Percentiles rank a stretch among this genome's conserved stretches.
Evolutionary conservation across 2,329 filamentous ascomycete genomes (phyloP).

Genomic region (Alternaria hordeiaustralica): DNA sequence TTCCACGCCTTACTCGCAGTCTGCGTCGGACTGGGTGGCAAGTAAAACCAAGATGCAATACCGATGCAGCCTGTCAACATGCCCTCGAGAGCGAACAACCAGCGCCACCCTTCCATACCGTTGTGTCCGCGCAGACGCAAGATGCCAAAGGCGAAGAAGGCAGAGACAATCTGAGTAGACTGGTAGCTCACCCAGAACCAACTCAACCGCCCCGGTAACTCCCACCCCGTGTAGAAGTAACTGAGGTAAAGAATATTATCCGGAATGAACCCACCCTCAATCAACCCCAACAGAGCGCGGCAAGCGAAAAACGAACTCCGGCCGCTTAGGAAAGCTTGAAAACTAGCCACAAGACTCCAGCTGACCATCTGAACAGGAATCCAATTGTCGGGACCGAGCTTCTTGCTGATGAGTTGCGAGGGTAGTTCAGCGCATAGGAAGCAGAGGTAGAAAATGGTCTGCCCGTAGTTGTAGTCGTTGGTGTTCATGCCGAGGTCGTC

Average conservation of each 20-base stretch:
- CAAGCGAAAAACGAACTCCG: constrained; percentile 53
- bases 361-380: constrained; percentile 51
- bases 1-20: constrained; percentile 59
- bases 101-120: constrained; percentile 63
- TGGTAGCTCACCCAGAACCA: constrained; percentile 75
- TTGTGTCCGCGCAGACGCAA: constrained; percentile 57
- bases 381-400: constrained; percentile 54
- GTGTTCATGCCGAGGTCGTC: constrained; percentile 42
- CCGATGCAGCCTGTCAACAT: constrained; percentile 48
- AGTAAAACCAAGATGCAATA: constrained; percentile 46
- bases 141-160: constrained; percentile 64
- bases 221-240: constrained; percentile 77
- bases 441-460: constrained; percentile 74
- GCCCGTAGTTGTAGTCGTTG: constrained; percentile 49
- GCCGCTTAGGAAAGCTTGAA: constrained; percentile 73
- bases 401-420: constrained; percentile 56
- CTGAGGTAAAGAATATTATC: constrained; percentile 72
- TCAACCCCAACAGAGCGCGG: constrained; percentile 53
- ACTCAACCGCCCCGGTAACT: constrained; percentile 71
- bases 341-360: constrained; percentile 60
- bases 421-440: constrained; percentile 68
- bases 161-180: constrained; percentile 61
- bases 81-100: constrained; percentile 59
- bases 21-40: constrained; percentile 64
- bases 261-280: constrained; percentile 64